phyloP scores from a whole-genome alignment of 345 rosid genomes.

The Euclidium syriacum region DNA sequence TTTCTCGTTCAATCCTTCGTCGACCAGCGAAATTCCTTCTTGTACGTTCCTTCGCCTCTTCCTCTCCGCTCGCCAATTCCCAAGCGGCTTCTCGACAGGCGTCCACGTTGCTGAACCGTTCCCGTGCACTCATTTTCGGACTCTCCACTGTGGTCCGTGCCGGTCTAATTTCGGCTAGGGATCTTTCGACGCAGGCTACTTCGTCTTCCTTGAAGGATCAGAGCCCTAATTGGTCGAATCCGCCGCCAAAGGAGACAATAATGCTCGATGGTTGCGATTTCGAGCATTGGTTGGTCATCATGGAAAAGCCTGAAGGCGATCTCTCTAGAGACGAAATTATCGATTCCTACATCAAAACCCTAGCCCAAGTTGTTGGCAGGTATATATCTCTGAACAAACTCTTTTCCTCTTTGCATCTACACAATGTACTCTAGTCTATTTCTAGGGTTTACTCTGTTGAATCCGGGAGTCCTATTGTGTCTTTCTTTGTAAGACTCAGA shows the following conservation, averaged over 20 bases:
- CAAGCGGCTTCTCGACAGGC: background rate
- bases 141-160: background rate
- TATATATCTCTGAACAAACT: no score
- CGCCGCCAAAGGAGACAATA: slow-evolving; percentile 70
- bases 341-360: slow-evolving; percentile 57
- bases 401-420: no score
- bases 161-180: background rate
- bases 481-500: no score
- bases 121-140: background rate
- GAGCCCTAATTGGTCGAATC: slow-evolving; percentile 63
- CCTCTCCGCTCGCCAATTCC: slow-evolving; percentile 5
- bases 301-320: slow-evolving; percentile 52
- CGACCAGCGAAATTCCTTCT: slow-evolving; percentile 29
- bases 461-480: no score
- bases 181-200: slow-evolving; percentile 36
- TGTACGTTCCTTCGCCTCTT: background rate
- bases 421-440: no score
- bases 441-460: background rate
- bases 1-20: slow-evolving; percentile 33
- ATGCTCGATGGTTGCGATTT: slow-evolving; percentile 75
- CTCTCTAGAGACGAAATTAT: slow-evolving; percentile 70
- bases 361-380: slow-evolving; percentile 62
- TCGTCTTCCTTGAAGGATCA: slow-evolving; percentile 53
- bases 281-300: slow-evolving; percentile 72
- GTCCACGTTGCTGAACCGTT: background rate